Conservation (phyloP, 495 filamentous ascomycete species). For the Penicillium salamii region DNA sequence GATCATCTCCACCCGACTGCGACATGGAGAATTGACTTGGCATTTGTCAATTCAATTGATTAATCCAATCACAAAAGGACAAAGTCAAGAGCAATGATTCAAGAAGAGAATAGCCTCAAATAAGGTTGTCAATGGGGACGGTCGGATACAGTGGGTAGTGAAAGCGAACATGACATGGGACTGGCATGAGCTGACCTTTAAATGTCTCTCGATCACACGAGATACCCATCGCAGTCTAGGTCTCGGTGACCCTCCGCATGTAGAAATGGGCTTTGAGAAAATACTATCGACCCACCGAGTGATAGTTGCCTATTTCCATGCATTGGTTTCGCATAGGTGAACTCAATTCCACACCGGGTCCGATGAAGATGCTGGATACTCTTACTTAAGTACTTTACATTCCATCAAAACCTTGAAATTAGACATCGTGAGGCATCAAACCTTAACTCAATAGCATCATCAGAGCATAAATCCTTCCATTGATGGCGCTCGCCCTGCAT, state of each 20-base stretch:
- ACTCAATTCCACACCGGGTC: too few species aligned
- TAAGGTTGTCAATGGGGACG: too few species aligned
- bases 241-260: neutral
- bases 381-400: too few species aligned
- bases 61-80: neutral
- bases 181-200: neutral
- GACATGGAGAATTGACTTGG: neutral
- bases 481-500: too few species aligned
- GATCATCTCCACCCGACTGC: neutral
- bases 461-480: too few species aligned
- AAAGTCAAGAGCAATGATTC: neutral
- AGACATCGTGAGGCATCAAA: too few species aligned
- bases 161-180: too few species aligned
- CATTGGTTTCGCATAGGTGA: neutral
- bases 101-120: too few species aligned
- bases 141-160: too few species aligned
- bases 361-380: too few species aligned
- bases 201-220: neutral
- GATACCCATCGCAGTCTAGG: neutral
- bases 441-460: too few species aligned
- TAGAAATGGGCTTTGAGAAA: neutral
- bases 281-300: neutral
- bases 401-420: too few species aligned
- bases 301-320: neutral
- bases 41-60: neutral